Conservation (phyloP, 2,329 filamentous ascomycete genomes). For the Colletotrichum magnum region DNA sequence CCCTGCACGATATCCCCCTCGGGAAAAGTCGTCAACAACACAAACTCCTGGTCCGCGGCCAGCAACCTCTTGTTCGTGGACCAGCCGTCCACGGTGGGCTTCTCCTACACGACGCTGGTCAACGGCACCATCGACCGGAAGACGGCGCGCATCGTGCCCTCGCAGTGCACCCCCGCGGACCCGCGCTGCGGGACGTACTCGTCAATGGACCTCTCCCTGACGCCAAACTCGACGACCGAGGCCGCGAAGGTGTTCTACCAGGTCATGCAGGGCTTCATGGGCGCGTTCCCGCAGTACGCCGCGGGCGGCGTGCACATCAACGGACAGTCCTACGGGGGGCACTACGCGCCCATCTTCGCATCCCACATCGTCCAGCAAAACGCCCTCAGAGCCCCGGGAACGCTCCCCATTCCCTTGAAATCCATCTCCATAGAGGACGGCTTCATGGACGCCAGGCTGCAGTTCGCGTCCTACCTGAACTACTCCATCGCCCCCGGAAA, state of each 20-base stretch:
- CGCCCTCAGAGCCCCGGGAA: neutral
- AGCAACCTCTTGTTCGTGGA: constrained; percentile 31
- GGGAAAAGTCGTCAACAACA: constrained; percentile 27
- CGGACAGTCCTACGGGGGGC: constrained; percentile 30
- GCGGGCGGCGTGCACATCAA: constrained; percentile 17
- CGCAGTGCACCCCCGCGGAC: constrained; percentile 23
- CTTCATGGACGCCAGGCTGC: constrained; percentile 30
- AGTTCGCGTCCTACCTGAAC: constrained; percentile 32
- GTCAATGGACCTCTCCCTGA: constrained; percentile 25
- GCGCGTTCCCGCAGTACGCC: constrained; percentile 24
- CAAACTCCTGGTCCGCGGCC: constrained; percentile 23
- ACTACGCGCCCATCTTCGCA: constrained; percentile 30
- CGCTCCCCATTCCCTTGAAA: constrained; percentile 10
- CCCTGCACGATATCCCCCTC: constrained; percentile 23
- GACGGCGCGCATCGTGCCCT: constrained; percentile 20
- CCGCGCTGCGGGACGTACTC: constrained; percentile 31
- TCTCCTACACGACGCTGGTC: constrained; percentile 22
- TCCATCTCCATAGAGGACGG: constrained; percentile 33
- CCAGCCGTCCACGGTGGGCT: constrained; percentile 29
- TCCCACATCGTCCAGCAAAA: constrained; percentile 26
- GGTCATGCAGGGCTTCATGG: constrained; percentile 32
- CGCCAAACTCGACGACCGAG: constrained; percentile 10
- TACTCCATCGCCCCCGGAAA: constrained; percentile 16
- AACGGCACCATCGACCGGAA: constrained; percentile 25
- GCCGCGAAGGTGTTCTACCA: constrained; percentile 25